These are phyloP conservation scores for Auriscalpium microsporum DNA, from an alignment of 768 basidiomycete species.

Conservation along the genomic window DNA sequence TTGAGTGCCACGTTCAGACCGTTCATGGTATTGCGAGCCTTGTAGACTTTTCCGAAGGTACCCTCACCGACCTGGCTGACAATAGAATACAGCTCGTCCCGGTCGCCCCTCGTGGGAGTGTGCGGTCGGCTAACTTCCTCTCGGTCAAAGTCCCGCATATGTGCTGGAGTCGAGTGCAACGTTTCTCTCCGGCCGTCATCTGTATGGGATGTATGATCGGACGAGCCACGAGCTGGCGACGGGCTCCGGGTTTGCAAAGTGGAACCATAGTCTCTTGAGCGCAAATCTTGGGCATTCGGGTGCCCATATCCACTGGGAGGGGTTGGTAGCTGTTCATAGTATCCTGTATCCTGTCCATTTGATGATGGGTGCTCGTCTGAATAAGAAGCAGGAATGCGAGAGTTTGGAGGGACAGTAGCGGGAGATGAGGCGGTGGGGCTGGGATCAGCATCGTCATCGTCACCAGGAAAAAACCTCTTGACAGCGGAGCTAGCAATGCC, in stretches of 20 bases:
- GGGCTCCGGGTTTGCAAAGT: background rate
- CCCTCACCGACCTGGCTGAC: conserved; percentile 95
- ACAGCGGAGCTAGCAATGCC: conserved; percentile 46
- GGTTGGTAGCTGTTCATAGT: no score
- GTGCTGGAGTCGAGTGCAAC: background rate
- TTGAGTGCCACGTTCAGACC: conserved; percentile 82
- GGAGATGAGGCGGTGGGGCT: background rate
- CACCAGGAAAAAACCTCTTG: conserved; percentile 75
- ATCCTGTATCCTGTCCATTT: no score
- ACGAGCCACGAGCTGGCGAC: background rate
- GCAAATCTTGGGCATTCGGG: no score
- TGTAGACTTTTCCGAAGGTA: conserved; percentile 97
- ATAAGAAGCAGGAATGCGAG: background rate
- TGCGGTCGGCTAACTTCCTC: conserved; percentile 8
- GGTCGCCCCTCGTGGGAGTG: conserved; percentile 10
- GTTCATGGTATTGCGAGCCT: conserved; percentile 79
- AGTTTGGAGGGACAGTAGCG: background rate
- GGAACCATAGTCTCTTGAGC: background rate
- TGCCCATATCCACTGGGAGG: no score
- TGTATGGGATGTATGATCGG: background rate
- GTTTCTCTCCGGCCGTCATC: background rate
- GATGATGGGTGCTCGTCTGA: no score
- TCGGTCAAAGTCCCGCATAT: background rate
- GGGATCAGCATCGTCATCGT: conserved; percentile 50
- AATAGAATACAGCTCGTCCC: conserved; percentile 69